Percentiles rank a stretch among this genome's conserved stretches.
Conservation (phyloP, 495 filamentous ascomycete species). For the Cercophora samala region DNA sequence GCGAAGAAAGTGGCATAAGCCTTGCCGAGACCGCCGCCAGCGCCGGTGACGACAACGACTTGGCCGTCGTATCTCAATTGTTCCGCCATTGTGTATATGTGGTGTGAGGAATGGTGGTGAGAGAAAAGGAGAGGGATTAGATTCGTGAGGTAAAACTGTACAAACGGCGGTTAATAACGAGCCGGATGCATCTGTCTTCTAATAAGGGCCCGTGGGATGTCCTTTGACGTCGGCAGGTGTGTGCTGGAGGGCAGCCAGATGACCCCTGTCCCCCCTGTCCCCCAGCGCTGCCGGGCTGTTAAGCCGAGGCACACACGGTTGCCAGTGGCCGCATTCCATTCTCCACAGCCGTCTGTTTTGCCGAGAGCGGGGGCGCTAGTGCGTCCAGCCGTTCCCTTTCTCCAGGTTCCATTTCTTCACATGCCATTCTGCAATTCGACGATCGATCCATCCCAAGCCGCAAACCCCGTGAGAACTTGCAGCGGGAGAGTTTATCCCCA, state of each 20-base stretch:
- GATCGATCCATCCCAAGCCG: not conserved
- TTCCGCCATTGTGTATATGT: slow-evolving; percentile 59
- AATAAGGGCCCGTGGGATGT: not conserved
- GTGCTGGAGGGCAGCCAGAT: slow-evolving; percentile 7
- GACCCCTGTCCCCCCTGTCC: not conserved
- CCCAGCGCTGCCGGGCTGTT: slow-evolving; percentile 21
- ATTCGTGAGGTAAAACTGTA: slow-evolving; percentile 2
- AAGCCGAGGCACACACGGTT: slow-evolving; percentile 29
- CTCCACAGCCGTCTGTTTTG: slow-evolving; percentile 18
- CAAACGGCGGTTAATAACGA: not conserved
- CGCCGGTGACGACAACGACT: slow-evolving; percentile 94
- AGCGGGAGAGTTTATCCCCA: slow-evolving; percentile 5
- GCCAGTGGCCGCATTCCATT: slow-evolving; percentile 16
- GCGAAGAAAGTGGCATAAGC: slow-evolving; percentile 91
- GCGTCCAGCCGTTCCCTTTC: slow-evolving; percentile 6
- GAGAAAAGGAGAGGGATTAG: slow-evolving; percentile 9
- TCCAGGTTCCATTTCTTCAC: slow-evolving; percentile 6
- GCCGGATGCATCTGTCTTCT: slow-evolving; percentile 16
- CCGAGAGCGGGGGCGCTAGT: slow-evolving; percentile 26
- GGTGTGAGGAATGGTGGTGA: slow-evolving; percentile 17
- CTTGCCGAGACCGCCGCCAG: slow-evolving; percentile 91
- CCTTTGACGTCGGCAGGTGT: slow-evolving; percentile 25
- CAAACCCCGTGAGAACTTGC: not conserved
- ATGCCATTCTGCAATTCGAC: slow-evolving; percentile 4
- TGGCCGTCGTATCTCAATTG: slow-evolving; percentile 89